A percentile compares a stretch with the other conserved stretches of the same genome.
Evolutionary conservation across 306 rosid species (phyloP).

Genomic region (Leucaena leucocephala): DNA sequence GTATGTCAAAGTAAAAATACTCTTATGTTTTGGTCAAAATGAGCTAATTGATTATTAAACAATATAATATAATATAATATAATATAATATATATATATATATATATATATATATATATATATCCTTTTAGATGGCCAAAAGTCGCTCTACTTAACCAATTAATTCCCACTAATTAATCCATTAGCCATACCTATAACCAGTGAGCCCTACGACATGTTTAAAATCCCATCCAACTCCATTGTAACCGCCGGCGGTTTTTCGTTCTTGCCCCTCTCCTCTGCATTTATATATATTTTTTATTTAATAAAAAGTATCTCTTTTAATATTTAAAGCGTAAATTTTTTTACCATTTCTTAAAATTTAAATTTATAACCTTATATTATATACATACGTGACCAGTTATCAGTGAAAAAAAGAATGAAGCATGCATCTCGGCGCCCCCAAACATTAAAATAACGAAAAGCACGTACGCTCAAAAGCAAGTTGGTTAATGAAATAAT

Average conservation of each 20-base stretch:
- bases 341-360: too few relatives aligned
- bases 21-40: too few relatives aligned
- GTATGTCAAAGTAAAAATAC: too few relatives aligned
- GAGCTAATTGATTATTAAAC: too few relatives aligned
- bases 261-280: neutral
- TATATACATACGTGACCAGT: neutral
- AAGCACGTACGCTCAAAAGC: neutral
- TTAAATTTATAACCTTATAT: neutral
- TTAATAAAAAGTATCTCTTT: too few relatives aligned
- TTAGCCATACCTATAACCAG: neutral
- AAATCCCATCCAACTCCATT: neutral
- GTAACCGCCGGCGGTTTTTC: too few relatives aligned
- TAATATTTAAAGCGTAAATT: too few relatives aligned
- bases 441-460: neutral
- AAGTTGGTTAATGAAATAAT: neutral
- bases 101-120: too few relatives aligned
- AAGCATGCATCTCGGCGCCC: neutral
- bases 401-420: neutral
- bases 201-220: slow-evolving; percentile 30
- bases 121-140: slow-evolving; percentile 3
- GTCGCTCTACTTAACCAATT: neutral
- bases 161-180: neutral
- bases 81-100: too few relatives aligned
- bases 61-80: too few relatives aligned
- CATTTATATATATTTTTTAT: neutral